A percentile compares a stretch with the other conserved stretches of the same genome.
Conservation (phyloP, 306 rosid species). For the barrel medic (Medicago truncatula) region MtrunA17r5.0-ANR NC_053042.1:1373501-1374000, state of each 20-base stretch:
- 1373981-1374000: background rate
- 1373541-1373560: background rate
- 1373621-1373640: constrained; percentile 14
- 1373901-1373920: background rate
- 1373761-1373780: too few species aligned
- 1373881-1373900: too few species aligned
- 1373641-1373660: background rate
- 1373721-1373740: too few species aligned
- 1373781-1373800: too few species aligned
- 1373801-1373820: too few species aligned
- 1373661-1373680: constrained; percentile 24
- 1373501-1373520: background rate
- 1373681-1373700: background rate
- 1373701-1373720: background rate
- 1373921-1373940: constrained; percentile 11
- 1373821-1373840: too few species aligned
- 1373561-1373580: background rate
- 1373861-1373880: too few species aligned
- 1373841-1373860: too few species aligned
- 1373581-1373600: constrained; percentile 13
- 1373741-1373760: too few species aligned
- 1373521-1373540: constrained; percentile 19
- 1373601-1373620: constrained; percentile 3
- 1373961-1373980: background rate
- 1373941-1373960: background rate